Percentiles rank a stretch among this genome's conserved stretches.
phyloP scores from a whole-genome alignment of 192 early-diverging fungal species.

The Coemansia sp. region DNA sequence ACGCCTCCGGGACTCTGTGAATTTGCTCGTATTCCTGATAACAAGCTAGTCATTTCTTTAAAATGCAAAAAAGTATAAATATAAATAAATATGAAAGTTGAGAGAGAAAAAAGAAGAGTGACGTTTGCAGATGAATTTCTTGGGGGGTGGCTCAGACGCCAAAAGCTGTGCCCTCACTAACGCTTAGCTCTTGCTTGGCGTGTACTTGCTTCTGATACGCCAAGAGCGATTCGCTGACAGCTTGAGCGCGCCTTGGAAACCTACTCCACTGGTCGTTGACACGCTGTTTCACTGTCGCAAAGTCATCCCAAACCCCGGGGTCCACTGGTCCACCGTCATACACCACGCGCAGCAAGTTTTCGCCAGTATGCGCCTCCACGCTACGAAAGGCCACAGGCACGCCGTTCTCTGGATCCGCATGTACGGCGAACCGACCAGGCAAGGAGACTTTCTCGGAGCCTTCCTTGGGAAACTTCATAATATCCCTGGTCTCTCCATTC shows the following conservation, averaged over 20 bases:
- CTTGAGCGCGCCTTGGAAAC: slow-evolving; percentile 48
- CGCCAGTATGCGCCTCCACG: slow-evolving; percentile 14
- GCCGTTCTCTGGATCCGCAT: slow-evolving; percentile 30
- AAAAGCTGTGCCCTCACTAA: slow-evolving; percentile 28
- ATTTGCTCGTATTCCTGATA: slow-evolving; percentile 46
- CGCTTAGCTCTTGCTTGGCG: slow-evolving; percentile 11
- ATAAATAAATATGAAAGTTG: background rate
- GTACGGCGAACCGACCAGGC: slow-evolving; percentile 63
- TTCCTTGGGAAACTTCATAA: slow-evolving; percentile 87
- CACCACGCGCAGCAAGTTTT: slow-evolving; percentile 61
- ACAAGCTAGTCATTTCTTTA: slow-evolving; percentile 21
- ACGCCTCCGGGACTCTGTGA: background rate
- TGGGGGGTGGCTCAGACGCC: background rate
- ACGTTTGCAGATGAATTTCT: background rate
- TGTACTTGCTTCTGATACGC: slow-evolving; percentile 33
- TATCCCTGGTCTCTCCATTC: slow-evolving; percentile 68
- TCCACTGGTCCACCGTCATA: slow-evolving; percentile 63
- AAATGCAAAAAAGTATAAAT: slow-evolving; percentile 6
- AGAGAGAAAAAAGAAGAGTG: slow-evolving; percentile 1
- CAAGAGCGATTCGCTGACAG: slow-evolving; percentile 42
- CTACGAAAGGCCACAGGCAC: slow-evolving; percentile 38
- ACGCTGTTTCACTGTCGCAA: slow-evolving; percentile 61
- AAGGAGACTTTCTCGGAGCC: slow-evolving; percentile 74
- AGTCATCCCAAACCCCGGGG: slow-evolving; percentile 60
- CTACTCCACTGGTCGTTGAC: slow-evolving; percentile 61